Conservation (phyloP, 345 rosid species). For the Eucalyptus fibrosa region DNA sequence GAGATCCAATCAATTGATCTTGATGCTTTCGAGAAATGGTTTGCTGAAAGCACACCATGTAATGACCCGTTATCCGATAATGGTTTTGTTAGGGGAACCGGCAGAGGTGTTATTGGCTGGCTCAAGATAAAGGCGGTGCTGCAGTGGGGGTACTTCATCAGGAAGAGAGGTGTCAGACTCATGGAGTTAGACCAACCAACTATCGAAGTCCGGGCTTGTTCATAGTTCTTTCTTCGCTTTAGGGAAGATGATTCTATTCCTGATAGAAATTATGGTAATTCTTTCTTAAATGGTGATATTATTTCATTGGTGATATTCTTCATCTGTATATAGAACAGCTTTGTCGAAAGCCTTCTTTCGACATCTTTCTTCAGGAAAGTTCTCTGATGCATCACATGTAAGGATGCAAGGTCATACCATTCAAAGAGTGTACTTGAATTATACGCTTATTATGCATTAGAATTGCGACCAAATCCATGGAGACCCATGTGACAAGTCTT, state of each 20-base stretch:
- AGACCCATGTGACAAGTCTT: not conserved
- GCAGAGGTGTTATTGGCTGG: not conserved
- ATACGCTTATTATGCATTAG: not conserved
- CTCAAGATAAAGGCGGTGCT: not conserved
- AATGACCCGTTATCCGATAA: not conserved
- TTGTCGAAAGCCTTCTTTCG: not conserved
- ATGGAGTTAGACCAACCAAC: not conserved
- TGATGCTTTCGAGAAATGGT: too few relatives aligned
- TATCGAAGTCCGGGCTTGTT: not conserved
- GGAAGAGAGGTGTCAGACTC: not conserved
- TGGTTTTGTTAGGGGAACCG: not conserved
- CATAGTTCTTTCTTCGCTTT: not conserved
- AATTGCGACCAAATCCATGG: not conserved
- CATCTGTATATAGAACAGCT: not conserved
- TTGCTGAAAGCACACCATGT: too few relatives aligned
- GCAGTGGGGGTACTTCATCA: not conserved
- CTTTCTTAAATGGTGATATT: not conserved
- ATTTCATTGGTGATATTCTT: not conserved
- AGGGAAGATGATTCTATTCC: not conserved
- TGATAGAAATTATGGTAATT: not conserved
- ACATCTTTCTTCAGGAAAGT: not conserved
- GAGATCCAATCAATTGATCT: too few relatives aligned
- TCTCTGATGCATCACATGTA: not conserved
- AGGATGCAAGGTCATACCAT: not conserved
- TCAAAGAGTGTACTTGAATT: not conserved